Percentiles rank a stretch among this genome's conserved stretches.
These are phyloP conservation scores for Parastagonospora nodorum DNA, from an alignment of 2,329 filamentous ascomycete species.

Conservation along the genomic window DNA sequence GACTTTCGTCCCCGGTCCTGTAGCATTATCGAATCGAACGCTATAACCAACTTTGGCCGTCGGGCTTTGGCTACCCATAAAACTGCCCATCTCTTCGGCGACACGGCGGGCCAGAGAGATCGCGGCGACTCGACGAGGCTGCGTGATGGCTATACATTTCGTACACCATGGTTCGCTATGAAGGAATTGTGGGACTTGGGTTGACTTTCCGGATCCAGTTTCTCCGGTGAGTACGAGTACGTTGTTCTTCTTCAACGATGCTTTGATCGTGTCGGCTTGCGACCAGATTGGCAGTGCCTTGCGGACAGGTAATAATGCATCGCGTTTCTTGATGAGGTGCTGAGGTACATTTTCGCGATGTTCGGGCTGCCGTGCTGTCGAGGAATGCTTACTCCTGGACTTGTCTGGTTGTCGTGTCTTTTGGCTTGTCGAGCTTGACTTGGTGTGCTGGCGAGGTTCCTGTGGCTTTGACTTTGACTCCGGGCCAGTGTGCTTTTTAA, in stretches of 20 bases:
- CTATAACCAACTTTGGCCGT: constrained; percentile 82
- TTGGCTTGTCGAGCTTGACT: neutral
- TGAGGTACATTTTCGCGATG: constrained; percentile 18
- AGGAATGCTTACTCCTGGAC: constrained; percentile 5
- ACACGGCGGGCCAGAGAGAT: constrained; percentile 89
- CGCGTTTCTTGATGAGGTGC: constrained; percentile 50
- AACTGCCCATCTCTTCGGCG: constrained; percentile 76
- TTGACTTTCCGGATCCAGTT: constrained; percentile 96
- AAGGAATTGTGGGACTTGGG: constrained; percentile 92
- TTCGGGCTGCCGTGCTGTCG: constrained; percentile 2
- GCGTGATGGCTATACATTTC: constrained; percentile 83
- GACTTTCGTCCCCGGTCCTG: constrained; percentile 80
- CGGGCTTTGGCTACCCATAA: constrained; percentile 63
- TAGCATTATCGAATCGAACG: constrained; percentile 88
- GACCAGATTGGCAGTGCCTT: constrained; percentile 81
- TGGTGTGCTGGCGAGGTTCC: neutral
- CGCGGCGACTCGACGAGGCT: constrained; percentile 90
- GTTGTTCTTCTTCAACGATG: constrained; percentile 66
- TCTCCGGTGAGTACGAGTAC: constrained; percentile 88
- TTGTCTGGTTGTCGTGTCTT: constrained; percentile 1
- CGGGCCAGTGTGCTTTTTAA: too few relatives aligned
- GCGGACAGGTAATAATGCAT: constrained; percentile 57
- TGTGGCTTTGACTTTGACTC: neutral
- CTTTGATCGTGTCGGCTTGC: constrained; percentile 71
- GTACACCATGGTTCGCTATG: constrained; percentile 80